phyloP scores from a whole-genome alignment of 495 filamentous ascomycete genomes.

The Lasiosphaeriaceae sp. region DNA sequence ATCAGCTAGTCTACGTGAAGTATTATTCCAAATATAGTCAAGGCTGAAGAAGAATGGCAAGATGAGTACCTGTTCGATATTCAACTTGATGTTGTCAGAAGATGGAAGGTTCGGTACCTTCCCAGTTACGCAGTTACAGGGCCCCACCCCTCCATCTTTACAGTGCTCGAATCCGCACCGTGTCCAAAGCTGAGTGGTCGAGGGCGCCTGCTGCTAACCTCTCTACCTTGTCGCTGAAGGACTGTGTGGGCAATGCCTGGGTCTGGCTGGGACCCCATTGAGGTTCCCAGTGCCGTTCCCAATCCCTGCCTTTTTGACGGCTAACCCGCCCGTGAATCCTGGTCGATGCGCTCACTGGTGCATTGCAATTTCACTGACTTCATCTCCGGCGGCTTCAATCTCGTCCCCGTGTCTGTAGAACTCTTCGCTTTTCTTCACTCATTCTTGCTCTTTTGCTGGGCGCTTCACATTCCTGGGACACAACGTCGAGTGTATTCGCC shows the following conservation, averaged over 20 bases:
- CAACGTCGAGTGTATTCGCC: background rate
- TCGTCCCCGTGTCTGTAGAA: constrained; percentile 14
- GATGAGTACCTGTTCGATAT: too few relatives aligned
- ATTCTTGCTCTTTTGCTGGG: background rate
- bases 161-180: constrained; percentile 1
- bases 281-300: background rate
- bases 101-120: too few relatives aligned
- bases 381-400: constrained; percentile 29
- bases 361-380: constrained; percentile 25
- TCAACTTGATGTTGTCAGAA: too few relatives aligned
- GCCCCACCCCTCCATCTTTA: background rate
- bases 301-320: background rate
- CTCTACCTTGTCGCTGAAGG: too few relatives aligned
- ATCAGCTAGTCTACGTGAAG: too few relatives aligned
- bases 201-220: background rate
- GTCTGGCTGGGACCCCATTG: background rate
- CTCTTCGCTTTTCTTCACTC: background rate
- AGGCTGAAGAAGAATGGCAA: too few relatives aligned
- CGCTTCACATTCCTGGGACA: background rate
- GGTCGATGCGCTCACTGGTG: constrained; percentile 13
- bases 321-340: constrained; percentile 1
- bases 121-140: background rate
- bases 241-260: too few relatives aligned
- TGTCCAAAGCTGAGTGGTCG: constrained; percentile 4
- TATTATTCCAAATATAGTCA: too few relatives aligned